Percentiles rank a stretch among this genome's conserved stretches.
Evolutionary conservation across 352 stramenopile species (phyloP).

Genomic region (Pythium dissimile): DNA sequence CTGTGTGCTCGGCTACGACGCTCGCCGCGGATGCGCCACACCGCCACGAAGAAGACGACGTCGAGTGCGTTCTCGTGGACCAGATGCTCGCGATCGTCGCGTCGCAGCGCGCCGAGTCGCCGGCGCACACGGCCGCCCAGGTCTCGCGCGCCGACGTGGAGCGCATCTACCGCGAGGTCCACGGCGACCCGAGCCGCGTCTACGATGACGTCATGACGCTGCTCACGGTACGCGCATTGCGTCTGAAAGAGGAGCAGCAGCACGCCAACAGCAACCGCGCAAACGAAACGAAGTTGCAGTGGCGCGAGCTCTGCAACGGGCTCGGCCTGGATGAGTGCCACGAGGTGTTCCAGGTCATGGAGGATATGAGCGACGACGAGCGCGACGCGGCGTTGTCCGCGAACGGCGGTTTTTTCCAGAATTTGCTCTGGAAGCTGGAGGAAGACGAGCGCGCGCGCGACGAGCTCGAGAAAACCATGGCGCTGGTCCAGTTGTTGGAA

Average conservation of each 20-base stretch:
- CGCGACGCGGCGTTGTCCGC: slow-evolving; percentile 35
- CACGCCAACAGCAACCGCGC: neutral
- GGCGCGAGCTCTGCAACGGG: slow-evolving; percentile 48
- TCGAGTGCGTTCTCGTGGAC: neutral
- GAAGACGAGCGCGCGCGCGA: slow-evolving; percentile 28
- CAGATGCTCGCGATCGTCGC: slow-evolving; percentile 21
- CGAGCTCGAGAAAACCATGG: slow-evolving; percentile 5
- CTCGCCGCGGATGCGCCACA: no score
- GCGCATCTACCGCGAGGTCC: slow-evolving; percentile 26
- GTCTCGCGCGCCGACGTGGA: slow-evolving; percentile 37
- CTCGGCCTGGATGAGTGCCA: slow-evolving; percentile 49
- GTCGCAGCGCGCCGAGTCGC: slow-evolving; percentile 1
- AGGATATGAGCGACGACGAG: slow-evolving; percentile 42
- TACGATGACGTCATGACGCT: slow-evolving; percentile 67
- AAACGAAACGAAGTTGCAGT: slow-evolving; percentile 34
- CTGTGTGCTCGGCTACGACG: no score
- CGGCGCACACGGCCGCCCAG: neutral
- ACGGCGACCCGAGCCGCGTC: slow-evolving; percentile 42
- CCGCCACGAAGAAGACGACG: neutral
- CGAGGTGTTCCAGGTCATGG: slow-evolving; percentile 45
- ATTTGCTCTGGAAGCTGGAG: slow-evolving; percentile 53
- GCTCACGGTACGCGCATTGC: slow-evolving; percentile 39
- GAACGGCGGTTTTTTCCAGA: slow-evolving; percentile 64
- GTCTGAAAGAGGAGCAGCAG: slow-evolving; percentile 28
- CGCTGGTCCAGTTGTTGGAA: neutral